Evolutionary conservation across 2,329 filamentous ascomycete genomes (phyloP).

Genomic region (Cercospora sp.): DNA sequence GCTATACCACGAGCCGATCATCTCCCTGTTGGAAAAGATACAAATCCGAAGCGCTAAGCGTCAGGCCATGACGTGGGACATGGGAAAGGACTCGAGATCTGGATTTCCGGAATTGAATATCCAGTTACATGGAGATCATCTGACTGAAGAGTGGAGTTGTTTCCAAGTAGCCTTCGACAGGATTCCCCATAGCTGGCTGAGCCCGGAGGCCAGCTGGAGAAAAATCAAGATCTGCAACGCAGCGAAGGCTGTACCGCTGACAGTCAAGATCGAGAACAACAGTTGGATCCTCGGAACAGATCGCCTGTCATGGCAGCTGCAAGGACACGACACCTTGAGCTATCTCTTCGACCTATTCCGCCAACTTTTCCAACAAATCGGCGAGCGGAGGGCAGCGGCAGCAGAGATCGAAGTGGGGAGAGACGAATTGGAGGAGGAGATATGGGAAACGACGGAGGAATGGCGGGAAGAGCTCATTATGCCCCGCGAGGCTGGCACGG

Average conservation of each 20-base stretch:
- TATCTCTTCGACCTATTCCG: not conserved
- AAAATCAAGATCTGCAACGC: not conserved
- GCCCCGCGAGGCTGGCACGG: too few relatives aligned
- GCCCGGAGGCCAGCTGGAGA: not conserved
- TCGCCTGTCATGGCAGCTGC: too few relatives aligned
- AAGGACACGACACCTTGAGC: not conserved
- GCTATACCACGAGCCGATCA: not conserved
- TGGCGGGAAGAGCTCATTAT: too few relatives aligned
- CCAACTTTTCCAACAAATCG: not conserved
- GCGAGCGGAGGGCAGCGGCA: not conserved
- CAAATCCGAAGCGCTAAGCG: too few relatives aligned
- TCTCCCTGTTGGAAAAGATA: too few relatives aligned
- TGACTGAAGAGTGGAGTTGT: too few relatives aligned
- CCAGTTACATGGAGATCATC: too few relatives aligned
- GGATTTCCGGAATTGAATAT: too few relatives aligned
- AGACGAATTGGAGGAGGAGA: not conserved
- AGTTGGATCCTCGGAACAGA: not conserved
- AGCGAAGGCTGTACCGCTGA: not conserved
- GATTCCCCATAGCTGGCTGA: not conserved
- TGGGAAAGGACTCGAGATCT: too few relatives aligned
- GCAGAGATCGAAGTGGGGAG: not conserved
- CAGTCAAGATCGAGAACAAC: not conserved
- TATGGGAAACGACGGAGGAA: too few relatives aligned
- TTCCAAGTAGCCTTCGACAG: too few relatives aligned
- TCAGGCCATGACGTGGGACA: too few relatives aligned